Base-by-base conservation (phyloP, 2,329 filamentous ascomycete species). In the Fusarium annulatum region DNA sequence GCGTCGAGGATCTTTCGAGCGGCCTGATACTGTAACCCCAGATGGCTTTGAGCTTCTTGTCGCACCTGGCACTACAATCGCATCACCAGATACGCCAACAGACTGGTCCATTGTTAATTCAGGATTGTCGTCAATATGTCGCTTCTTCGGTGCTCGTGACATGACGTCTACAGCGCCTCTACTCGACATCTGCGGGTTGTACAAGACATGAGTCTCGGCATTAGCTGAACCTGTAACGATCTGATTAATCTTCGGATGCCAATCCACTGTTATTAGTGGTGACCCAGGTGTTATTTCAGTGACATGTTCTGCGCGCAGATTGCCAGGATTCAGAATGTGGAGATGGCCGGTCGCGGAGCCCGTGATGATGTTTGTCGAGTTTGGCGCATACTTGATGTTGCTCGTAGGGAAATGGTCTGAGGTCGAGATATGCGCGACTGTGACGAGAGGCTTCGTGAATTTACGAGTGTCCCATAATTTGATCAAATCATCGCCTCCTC, bases 381-480 rank as follows among this genome's bases (percentile, higher is more conserved):
- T 94, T 9, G 96, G 95, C 36, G 94, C 94, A 84, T 98, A 99
- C 71, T 90, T 89, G 79, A 99, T 97, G 79, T 95, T 97, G 60
- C 91, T 93, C 67, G 94, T 95, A 2, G 93, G 90, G 80, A 94
- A 97, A 78, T 95, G 91, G 65, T 92, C 91, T 3, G 94, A 96
- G 19, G 94, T 97, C 2, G 96, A 97, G 3, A 89, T 83, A 81
- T 97, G 95, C 10, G 91, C 85, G 21, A 94, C 90, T 3, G 91
- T 93, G 53, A 94, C 94, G 19, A 99, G 88, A 8, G 96, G 94
- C 64, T 92, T 88, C 81, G 96, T 98, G 86, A 99, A 97, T 79
- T 98, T 98, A 66, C 96, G 91, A 7, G 92, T 97, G 81, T 99
- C 96, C 96, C 96, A 99, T 4, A 98, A 87, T 84, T 98, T 98